Evolutionary conservation across 2,329 filamentous ascomycete genomes (phyloP).

Genomic region (Metarhizium robertsii): DNA sequence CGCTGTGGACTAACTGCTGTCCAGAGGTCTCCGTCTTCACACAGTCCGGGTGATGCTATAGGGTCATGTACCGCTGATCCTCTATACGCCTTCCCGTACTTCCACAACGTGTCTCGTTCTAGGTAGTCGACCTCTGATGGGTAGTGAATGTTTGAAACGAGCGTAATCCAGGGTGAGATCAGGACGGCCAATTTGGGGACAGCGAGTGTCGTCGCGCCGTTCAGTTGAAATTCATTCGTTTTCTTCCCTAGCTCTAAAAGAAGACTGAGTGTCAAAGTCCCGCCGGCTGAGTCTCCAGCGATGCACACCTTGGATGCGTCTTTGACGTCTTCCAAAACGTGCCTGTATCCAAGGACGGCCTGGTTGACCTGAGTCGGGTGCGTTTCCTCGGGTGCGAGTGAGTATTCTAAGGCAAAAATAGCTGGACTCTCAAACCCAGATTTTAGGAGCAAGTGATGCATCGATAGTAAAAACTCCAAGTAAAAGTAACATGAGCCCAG

Average conservation of each 20-base stretch:
- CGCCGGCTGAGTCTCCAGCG: slow-evolving; percentile 73
- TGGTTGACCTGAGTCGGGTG: slow-evolving; percentile 69
- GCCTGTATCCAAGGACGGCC: slow-evolving; percentile 59
- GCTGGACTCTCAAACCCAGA: slow-evolving; percentile 65
- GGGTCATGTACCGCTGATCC: slow-evolving; percentile 28
- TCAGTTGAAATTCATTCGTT: neutral
- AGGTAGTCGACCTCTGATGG: slow-evolving; percentile 70
- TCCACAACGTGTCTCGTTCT: slow-evolving; percentile 53
- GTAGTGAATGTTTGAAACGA: slow-evolving; percentile 57
- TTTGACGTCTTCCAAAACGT: slow-evolving; percentile 50
- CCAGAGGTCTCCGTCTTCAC: slow-evolving; percentile 59
- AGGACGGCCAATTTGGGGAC: slow-evolving; percentile 50
- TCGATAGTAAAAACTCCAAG: slow-evolving; percentile 70
- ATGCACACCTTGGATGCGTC: slow-evolving; percentile 58
- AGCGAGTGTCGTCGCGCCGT: slow-evolving; percentile 13
- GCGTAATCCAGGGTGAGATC: slow-evolving; percentile 73
- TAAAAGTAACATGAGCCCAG: slow-evolving; percentile 82
- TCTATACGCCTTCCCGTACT: slow-evolving; percentile 61
- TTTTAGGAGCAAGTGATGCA: slow-evolving; percentile 55
- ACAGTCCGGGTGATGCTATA: slow-evolving; percentile 57
- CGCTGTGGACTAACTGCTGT: slow-evolving; percentile 51
- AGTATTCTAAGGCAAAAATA: slow-evolving; percentile 73
- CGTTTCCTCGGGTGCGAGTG: slow-evolving; percentile 62
- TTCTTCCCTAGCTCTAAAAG: slow-evolving; percentile 53
- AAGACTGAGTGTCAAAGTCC: slow-evolving; percentile 62